Conservation (phyloP, 805 yeast species). For the Candida railenensis region DNA sequence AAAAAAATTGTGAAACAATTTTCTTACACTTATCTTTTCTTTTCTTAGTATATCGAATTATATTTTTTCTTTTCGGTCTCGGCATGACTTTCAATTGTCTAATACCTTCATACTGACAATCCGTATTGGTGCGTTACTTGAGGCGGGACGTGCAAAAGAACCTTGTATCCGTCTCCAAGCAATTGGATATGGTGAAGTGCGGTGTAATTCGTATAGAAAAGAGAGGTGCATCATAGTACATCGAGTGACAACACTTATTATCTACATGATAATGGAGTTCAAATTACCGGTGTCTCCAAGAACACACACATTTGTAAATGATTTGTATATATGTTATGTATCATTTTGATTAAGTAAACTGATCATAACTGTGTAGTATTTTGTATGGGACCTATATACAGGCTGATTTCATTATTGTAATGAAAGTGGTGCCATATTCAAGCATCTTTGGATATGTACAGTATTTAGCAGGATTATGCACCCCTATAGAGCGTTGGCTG, state of each 20-base stretch:
- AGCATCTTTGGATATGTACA: no score
- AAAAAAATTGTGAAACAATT: background rate
- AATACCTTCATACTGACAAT: conserved; percentile 35
- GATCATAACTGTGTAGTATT: no score
- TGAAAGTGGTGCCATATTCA: no score
- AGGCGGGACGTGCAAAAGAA: conserved; percentile 26
- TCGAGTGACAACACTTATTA: conserved; percentile 17
- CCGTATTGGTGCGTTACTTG: conserved; percentile 43
- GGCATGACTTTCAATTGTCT: conserved; percentile 20
- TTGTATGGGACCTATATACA: no score
- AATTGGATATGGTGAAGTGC: background rate
- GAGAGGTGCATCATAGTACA: conserved; percentile 49
- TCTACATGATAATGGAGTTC: conserved; percentile 7
- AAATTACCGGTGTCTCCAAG: conserved; percentile 50
- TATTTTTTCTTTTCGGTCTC: conserved; percentile 11
- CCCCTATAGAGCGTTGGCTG: no score
- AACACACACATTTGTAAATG: conserved; percentile 35
- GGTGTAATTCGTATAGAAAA: conserved; percentile 14
- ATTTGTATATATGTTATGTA: no score
- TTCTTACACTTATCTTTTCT: background rate
- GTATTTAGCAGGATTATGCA: no score
- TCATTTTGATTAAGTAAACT: no score
- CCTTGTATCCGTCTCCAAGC: background rate
- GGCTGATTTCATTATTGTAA: no score
- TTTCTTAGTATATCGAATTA: background rate